Conservation (phyloP, 495 filamentous ascomycete species). For the Tirmania nivea region DNA sequence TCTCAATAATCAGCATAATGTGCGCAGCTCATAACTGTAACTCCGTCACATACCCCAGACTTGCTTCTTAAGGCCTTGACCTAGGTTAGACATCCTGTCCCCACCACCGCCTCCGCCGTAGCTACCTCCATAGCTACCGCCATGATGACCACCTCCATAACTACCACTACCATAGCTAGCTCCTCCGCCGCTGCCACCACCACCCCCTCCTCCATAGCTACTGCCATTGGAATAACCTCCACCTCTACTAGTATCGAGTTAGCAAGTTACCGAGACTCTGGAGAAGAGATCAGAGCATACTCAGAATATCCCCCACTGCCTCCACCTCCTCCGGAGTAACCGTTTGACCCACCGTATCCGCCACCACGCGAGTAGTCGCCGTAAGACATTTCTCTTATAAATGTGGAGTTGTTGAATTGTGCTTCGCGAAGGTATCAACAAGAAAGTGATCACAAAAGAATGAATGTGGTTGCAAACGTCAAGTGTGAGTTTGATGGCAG, state of each 20-base stretch:
- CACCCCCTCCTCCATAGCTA: slow-evolving; percentile 17
- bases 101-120: slow-evolving; percentile 39
- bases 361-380: slow-evolving; percentile 15
- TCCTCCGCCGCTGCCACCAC: slow-evolving; percentile 24
- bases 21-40: background rate
- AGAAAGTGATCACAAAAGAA: background rate
- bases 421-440: background rate
- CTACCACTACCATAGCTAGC: slow-evolving; percentile 23
- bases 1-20: slow-evolving; percentile 7
- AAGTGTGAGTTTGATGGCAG: background rate
- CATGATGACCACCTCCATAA: slow-evolving; percentile 29
- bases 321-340: slow-evolving; percentile 25
- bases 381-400: slow-evolving; percentile 12
- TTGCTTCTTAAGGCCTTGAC: slow-evolving; percentile 63
- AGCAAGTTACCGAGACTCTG: background rate
- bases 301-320: slow-evolving; percentile 19
- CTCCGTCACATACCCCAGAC: slow-evolving; percentile 47
- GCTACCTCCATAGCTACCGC: slow-evolving; percentile 27
- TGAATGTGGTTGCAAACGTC: background rate
- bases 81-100: slow-evolving; percentile 86
- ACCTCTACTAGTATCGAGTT: background rate
- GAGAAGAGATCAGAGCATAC: slow-evolving; percentile 10
- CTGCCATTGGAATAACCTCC: slow-evolving; percentile 1
- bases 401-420: background rate
- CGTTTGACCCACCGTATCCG: slow-evolving; percentile 22